Percentiles rank a stretch among this genome's conserved stretches.
These are phyloP conservation scores for Diaporthe ilicicola DNA, from an alignment of 2,329 filamentous ascomycete genomes.

Conservation along the genomic window DNA sequence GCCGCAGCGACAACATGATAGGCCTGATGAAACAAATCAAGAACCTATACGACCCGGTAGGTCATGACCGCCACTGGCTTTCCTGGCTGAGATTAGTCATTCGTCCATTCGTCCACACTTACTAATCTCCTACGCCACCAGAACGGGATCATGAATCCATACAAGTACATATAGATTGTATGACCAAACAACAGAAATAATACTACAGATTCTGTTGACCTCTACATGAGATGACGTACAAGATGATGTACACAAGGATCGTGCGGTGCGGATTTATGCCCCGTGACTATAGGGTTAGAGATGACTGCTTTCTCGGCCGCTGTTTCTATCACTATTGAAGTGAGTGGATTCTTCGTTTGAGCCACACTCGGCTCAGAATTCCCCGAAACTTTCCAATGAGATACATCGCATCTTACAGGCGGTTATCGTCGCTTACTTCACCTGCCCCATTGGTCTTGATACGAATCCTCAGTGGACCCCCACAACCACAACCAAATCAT, in stretches of 20 bases:
- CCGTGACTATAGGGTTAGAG: neutral
- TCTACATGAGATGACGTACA: neutral
- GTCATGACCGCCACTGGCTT: constrained; percentile 44
- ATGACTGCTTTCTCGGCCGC: neutral
- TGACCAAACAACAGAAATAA: constrained; percentile 14
- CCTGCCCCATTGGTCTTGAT: neutral
- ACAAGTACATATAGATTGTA: constrained; percentile 81
- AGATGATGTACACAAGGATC: neutral
- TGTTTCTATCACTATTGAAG: neutral
- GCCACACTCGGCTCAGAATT: neutral
- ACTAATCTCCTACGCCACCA: constrained; percentile 46
- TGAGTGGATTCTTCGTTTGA: neutral
- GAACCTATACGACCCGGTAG: constrained; percentile 90
- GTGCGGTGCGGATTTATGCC: neutral
- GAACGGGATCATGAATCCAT: constrained; percentile 99
- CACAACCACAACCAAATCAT: constrained; percentile 8
- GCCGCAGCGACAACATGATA: constrained; percentile 86
- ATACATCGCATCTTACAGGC: neutral
- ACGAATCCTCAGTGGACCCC: neutral
- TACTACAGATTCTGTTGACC: neutral
- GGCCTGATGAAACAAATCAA: constrained; percentile 96
- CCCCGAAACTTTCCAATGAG: neutral
- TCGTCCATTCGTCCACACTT: neutral
- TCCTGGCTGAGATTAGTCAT: constrained; percentile 29
- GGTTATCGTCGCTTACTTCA: constrained; percentile 2